A percentile compares a stretch with the other conserved stretches of the same genome.
These are phyloP conservation scores for Emmonsiellopsis sp. DNA, from an alignment of 2,329 filamentous ascomycete species.

Conservation along the genomic window DNA sequence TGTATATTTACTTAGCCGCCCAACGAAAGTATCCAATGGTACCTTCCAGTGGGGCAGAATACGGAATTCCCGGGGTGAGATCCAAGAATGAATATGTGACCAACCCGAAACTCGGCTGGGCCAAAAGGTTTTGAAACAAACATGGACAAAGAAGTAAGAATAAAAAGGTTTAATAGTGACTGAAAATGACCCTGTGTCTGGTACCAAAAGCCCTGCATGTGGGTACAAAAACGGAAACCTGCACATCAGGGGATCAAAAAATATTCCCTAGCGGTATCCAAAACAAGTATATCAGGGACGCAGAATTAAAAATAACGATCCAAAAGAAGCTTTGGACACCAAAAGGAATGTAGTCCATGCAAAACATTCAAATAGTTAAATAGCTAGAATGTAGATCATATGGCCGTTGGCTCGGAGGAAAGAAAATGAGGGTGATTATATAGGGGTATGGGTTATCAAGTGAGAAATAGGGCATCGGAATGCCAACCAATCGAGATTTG, in stretches of 20 bases:
- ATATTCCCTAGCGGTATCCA: neutral
- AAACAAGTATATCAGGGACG: neutral
- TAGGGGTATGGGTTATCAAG: slow-evolving; percentile 13
- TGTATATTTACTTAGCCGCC: too few relatives aligned
- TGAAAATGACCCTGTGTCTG: neutral
- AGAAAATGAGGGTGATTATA: slow-evolving; percentile 4
- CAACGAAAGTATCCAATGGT: too few relatives aligned
- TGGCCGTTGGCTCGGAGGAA: slow-evolving; percentile 1
- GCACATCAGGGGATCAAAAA: neutral
- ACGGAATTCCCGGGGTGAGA: too few relatives aligned
- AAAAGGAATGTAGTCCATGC: neutral
- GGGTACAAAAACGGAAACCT: neutral
- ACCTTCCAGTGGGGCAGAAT: too few relatives aligned
- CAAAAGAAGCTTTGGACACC: slow-evolving; percentile 9
- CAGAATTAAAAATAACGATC: slow-evolving; percentile 2
- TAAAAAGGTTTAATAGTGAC: neutral
- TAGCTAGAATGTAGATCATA: neutral
- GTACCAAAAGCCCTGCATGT: neutral
- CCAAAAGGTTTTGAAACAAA: neutral
- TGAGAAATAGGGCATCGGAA: slow-evolving; percentile 2
- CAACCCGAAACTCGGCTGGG: neutral
- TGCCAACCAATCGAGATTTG: neutral
- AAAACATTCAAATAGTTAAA: slow-evolving; percentile 1
- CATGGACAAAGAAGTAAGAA: neutral
- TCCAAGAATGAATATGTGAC: neutral